Evolutionary conservation across 1,284 basidiomycete species (phyloP).

Genomic region (Cutaneotrichosporon sp.): DNA sequence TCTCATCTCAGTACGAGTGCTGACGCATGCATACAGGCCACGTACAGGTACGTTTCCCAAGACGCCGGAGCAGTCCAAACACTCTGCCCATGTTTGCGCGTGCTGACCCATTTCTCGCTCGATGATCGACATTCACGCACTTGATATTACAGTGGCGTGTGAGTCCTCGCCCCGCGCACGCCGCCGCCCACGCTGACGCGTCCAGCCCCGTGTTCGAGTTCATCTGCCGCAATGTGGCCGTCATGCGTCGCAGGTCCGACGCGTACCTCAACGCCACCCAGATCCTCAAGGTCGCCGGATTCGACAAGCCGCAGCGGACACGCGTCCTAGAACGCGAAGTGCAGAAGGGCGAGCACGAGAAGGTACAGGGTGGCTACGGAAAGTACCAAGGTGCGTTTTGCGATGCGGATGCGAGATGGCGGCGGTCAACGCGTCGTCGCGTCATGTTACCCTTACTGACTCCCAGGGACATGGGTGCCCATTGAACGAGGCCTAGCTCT

Average conservation of each 20-base stretch:
- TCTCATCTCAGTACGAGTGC: not conserved
- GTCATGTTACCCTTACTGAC: constrained; percentile 9
- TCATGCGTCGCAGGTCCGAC: constrained; percentile 95
- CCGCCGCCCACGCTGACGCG: constrained; percentile 7
- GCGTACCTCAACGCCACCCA: constrained; percentile 99
- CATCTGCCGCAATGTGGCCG: constrained; percentile 93
- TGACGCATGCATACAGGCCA: constrained; percentile 29
- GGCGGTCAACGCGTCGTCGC: not conserved
- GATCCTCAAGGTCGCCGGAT: constrained; percentile 98
- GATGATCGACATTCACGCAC: not conserved
- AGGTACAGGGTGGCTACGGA: constrained; percentile 98
- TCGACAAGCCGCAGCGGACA: constrained; percentile 98
- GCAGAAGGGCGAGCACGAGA: constrained; percentile 98
- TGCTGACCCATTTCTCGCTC: constrained; percentile 12
- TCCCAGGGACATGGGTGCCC: constrained; percentile 95
- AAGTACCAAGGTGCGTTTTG: constrained; percentile 89
- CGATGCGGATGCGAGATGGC: not conserved
- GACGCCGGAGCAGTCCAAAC: not conserved
- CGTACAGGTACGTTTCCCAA: constrained; percentile 31
- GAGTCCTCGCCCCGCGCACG: constrained; percentile 26
- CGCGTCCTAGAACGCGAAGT: constrained; percentile 96
- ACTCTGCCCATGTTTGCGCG: not conserved
- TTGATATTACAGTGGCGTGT: constrained; percentile 51
- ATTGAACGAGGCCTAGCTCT: constrained; percentile 84
- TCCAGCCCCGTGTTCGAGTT: constrained; percentile 54